Evolutionary conservation across 495 filamentous ascomycete genomes (phyloP), one percentile per base, ranked within the genome.

Genomic region (Penicillium fimorum): DNA sequence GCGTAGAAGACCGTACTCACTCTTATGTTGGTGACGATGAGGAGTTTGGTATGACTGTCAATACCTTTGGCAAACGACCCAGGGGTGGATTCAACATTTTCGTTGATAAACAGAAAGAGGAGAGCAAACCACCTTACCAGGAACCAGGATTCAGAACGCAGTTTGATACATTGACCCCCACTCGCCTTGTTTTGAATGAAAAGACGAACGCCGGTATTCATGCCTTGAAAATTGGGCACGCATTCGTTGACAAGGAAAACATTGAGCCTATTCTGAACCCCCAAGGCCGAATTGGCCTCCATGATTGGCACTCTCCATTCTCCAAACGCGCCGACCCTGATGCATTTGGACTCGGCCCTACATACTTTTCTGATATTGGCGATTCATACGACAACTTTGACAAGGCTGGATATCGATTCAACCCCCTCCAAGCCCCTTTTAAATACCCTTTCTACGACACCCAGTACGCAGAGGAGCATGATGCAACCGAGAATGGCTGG

Each of bases 201-300:
- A 56, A 64, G 35, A 38, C 57, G 22, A 49, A 66, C 9, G 27
- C 60, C 24, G 47, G 52, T n/a, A 55, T 29, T 18, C 57, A 63
- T 51, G 43, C 46, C 10, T 57, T 58, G 13, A 59, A 46, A 20
- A 18, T 37, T 44, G 35, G 49, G 24, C 48, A 46, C 20, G 13
- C 54, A 20, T 13, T 50, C 0, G 33, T 37, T 11, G 66, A 67
- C 18, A 77, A 78, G 42, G 77, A 81, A 51, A 81, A 79, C 57
- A 61, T 78, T n/a, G 74, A 76, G 52, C 77, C 76, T 13, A 68
- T 73, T 29, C 32, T 79, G 43, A 63, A 74, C 45, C 29, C 49
- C 24, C 62, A 69, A 25, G 71, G 67, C 20, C 64, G 66, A n/a
- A 63, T 76, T 22, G 73, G 71, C 15, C 49, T 61, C 35, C 56